A percentile compares a stretch with the other conserved stretches of the same genome.
Conservation (phyloP, 108 stramenopile species). For the Nitzschia palea region DNA sequence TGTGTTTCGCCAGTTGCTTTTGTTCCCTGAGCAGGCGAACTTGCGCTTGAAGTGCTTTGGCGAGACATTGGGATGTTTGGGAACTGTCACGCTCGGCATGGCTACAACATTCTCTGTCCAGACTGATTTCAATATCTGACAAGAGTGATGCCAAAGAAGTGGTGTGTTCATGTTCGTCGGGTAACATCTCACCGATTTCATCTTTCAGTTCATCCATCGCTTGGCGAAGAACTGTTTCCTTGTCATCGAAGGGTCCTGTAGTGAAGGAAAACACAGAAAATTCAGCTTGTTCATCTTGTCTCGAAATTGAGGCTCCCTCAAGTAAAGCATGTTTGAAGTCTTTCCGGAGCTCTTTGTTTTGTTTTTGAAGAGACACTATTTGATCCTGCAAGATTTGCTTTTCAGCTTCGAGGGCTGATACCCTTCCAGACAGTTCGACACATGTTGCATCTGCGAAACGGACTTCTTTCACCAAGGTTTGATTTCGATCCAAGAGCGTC, state of each 20-base stretch:
- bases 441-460: slow-evolving; percentile 87
- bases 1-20: slow-evolving; percentile 1
- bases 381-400: slow-evolving; percentile 13
- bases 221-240: background rate
- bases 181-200: background rate
- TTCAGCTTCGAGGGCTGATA: slow-evolving; percentile 29
- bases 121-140: slow-evolving; percentile 10
- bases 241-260: background rate
- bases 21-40: slow-evolving; percentile 1
- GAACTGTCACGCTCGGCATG: background rate
- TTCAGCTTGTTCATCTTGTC: background rate
- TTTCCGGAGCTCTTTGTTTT: slow-evolving; percentile 1
- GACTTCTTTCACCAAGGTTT: slow-evolving; percentile 80
- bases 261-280: background rate
- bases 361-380: slow-evolving; percentile 6
- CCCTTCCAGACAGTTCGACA: slow-evolving; percentile 58
- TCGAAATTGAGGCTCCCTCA: background rate
- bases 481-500: slow-evolving; percentile 66
- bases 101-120: background rate
- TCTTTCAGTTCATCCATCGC: slow-evolving; percentile 2
- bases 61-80: slow-evolving; percentile 7
- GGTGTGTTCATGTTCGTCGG: background rate
- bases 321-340: background rate
- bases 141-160: slow-evolving; percentile 2
- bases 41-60: slow-evolving; percentile 22